These are phyloP conservation scores for Nicotiana benthamiana DNA, from an alignment of 257 asterid genomes.

Conservation along the genomic window DNA sequence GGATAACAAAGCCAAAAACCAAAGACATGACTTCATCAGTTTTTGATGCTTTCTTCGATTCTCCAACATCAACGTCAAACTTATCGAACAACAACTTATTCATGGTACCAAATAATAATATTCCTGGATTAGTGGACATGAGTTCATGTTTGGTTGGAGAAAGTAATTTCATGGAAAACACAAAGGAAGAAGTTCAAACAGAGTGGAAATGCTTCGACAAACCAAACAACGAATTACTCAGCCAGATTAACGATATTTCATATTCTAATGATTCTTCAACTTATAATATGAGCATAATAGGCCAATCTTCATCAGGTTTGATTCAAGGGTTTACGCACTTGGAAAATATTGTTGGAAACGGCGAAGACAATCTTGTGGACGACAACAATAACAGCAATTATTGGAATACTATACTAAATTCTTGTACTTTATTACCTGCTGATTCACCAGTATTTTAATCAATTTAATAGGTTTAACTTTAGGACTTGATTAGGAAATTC, in stretches of 20 bases:
- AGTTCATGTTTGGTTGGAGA: not conserved
- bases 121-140: not conserved
- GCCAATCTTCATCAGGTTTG: not conserved
- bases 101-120: not conserved
- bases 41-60: not conserved
- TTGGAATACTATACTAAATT: not conserved
- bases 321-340: not conserved
- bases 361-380: not conserved
- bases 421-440: not conserved
- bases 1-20: not conserved
- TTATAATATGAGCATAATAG: too few species aligned
- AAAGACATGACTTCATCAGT: not conserved
- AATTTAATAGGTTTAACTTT: not conserved
- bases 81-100: not conserved
- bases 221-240: too few species aligned
- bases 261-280: not conserved
- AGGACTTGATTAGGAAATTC: not conserved
- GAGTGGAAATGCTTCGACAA: too few species aligned
- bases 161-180: not conserved
- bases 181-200: too few species aligned
- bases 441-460: constrained; percentile 1
- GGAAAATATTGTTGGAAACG: not conserved
- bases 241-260: not conserved
- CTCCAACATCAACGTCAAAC: not conserved
- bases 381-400: not conserved